Evolutionary conservation across 257 asterid genomes (phyloP).

Genomic region (Solanum chaucha): DNA sequence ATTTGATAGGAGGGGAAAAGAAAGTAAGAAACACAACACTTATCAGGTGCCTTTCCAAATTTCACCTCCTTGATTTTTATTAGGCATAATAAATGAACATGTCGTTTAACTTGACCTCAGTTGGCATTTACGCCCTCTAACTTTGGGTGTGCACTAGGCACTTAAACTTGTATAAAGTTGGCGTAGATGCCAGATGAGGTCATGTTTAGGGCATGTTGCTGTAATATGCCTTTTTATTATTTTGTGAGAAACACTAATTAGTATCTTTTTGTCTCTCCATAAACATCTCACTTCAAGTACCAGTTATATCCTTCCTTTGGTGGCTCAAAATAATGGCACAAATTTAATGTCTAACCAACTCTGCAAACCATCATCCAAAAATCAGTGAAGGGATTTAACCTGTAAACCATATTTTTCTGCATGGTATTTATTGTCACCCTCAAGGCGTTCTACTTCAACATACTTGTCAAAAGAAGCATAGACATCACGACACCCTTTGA

Average conservation of each 20-base stretch:
- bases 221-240: background rate
- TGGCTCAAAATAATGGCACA: background rate
- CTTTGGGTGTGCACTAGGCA: background rate
- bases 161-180: background rate
- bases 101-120: background rate
- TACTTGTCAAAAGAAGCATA: conserved; percentile 80
- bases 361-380: background rate
- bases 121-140: background rate
- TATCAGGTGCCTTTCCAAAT: background rate
- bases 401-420: conserved; percentile 70
- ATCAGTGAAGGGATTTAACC: conserved; percentile 25
- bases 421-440: conserved; percentile 75
- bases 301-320: background rate
- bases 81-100: background rate
- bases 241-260: background rate
- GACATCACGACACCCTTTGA: conserved; percentile 70
- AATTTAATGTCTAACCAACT: background rate
- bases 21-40: background rate
- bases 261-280: background rate
- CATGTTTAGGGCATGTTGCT: background rate
- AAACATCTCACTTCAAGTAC: background rate
- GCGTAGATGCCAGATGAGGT: background rate
- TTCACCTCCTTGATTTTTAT: background rate
- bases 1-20: background rate
- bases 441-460: conserved; percentile 77